Percentiles rank a stretch among this genome's conserved stretches.
Conservation (phyloP, 2,329 filamentous ascomycete species). For the Trichoderma semiorbis region DNA sequence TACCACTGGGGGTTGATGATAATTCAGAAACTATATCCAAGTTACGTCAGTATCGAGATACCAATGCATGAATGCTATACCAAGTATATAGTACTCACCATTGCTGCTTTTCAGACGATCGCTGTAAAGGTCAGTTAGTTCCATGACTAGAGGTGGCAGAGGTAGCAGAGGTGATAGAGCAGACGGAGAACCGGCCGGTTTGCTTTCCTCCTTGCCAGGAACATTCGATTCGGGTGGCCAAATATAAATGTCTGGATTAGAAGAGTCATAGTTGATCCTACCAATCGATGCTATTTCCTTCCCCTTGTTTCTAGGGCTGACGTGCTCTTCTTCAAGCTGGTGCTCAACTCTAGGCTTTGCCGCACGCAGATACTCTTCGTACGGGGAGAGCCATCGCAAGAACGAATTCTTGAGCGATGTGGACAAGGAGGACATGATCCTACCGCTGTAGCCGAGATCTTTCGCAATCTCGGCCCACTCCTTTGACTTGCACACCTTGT, state of each 20-base stretch:
- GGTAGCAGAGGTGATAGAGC: not conserved
- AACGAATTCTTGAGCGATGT: slow-evolving; percentile 98
- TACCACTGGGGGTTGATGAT: not conserved
- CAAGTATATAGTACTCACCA: not conserved
- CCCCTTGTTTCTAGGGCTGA: slow-evolving; percentile 58
- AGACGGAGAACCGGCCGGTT: accelerated
- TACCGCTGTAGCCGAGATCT: slow-evolving; percentile 95
- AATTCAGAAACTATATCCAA: not conserved
- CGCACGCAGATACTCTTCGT: slow-evolving; percentile 87
- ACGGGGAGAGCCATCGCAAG: slow-evolving; percentile 92
- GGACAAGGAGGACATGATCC: slow-evolving; percentile 98
- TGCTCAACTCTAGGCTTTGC: slow-evolving; percentile 97
- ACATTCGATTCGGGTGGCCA: not conserved
- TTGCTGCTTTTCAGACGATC: not conserved
- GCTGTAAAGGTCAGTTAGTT: accelerated
- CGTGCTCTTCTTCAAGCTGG: slow-evolving; percentile 88
- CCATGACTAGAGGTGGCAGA: not conserved
- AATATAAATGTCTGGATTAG: not conserved
- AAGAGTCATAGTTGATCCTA: not conserved
- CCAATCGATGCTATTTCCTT: not conserved
- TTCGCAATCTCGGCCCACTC: slow-evolving; percentile 99
- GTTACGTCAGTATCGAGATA: not conserved
- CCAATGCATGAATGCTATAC: not conserved
- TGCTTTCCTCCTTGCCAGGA: not conserved
- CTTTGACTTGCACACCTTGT: slow-evolving; percentile 93